Percentiles rank a stretch among this genome's conserved stretches.
phyloP scores from a whole-genome alignment of 1,284 basidiomycete species.

The Cutaneotrichosporon cavernicola region DNA sequence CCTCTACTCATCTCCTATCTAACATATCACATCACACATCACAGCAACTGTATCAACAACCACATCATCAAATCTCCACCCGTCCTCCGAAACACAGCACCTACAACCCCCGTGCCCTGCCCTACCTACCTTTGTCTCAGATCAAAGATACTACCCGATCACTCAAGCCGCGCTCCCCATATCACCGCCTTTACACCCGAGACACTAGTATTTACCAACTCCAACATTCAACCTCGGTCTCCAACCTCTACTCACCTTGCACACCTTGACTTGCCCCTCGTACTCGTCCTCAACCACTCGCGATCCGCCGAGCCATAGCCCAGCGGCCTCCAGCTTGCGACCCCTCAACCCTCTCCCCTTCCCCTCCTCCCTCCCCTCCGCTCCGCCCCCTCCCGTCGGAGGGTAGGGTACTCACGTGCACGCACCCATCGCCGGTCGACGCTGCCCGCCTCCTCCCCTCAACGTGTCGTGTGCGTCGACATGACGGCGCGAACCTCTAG shows the following conservation, averaged over 20 bases:
- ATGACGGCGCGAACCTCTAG: conserved; percentile 5
- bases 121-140: not conserved
- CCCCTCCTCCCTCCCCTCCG: not conserved
- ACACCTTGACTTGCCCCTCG: too few relatives aligned
- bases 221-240: too few relatives aligned
- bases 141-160: not conserved
- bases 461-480: conserved; percentile 1
- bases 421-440: conserved; percentile 1
- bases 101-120: not conserved
- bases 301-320: too few relatives aligned
- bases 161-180: too few relatives aligned
- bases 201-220: too few relatives aligned
- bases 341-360: not conserved
- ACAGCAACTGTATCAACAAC: not conserved
- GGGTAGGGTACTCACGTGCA: conserved; percentile 7
- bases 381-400: not conserved
- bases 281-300: too few relatives aligned
- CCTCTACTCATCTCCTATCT: not conserved
- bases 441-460: not conserved
- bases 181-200: too few relatives aligned
- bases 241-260: too few relatives aligned
- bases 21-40: not conserved
- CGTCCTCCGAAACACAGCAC: not conserved
- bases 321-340: not conserved
- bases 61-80: not conserved